Percentiles rank a stretch among this genome's conserved stretches.
phyloP scores from a whole-genome alignment of 2,329 filamentous ascomycete genomes.

The Alternaria infectoria region DNA sequence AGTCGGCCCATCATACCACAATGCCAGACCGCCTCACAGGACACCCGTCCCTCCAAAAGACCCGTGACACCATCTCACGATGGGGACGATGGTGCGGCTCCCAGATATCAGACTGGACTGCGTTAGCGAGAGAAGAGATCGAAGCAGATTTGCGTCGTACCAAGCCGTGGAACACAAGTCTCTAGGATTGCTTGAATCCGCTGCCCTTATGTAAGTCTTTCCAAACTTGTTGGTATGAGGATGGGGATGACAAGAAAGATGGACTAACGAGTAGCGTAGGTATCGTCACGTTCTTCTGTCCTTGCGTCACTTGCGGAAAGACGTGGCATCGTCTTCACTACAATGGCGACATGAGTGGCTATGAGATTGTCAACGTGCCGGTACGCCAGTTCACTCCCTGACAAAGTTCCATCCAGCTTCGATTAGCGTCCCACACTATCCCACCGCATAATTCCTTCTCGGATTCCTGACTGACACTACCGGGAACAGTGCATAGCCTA shows the following conservation, averaged over 20 bases:
- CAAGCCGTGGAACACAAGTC: constrained; percentile 2
- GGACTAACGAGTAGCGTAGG: not conserved
- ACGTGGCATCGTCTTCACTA: constrained; percentile 1
- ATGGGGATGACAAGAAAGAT: not conserved
- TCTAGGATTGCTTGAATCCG: constrained; percentile 3
- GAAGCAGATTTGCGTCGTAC: not conserved
- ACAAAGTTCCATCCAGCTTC: not conserved
- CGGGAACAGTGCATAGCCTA: not conserved
- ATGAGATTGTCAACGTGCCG: not conserved
- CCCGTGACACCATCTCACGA: not conserved
- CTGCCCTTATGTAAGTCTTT: constrained; percentile 2
- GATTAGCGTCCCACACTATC: not conserved
- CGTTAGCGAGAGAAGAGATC: not conserved
- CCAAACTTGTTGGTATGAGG: not conserved
- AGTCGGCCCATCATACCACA: not conserved
- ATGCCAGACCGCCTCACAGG: not conserved
- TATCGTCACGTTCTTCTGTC: not conserved
- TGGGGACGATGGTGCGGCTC: not conserved
- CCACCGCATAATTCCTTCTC: not conserved
- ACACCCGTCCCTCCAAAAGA: not conserved
- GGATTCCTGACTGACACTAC: not conserved
- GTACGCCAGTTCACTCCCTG: not conserved
- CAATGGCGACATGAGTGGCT: not conserved
- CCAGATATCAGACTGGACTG: not conserved
- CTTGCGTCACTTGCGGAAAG: constrained; percentile 5